A percentile compares a stretch with the other conserved stretches of the same genome.
phyloP scores from a whole-genome alignment of 2,329 filamentous ascomycete species.

The Fusarium sp. region DNA sequence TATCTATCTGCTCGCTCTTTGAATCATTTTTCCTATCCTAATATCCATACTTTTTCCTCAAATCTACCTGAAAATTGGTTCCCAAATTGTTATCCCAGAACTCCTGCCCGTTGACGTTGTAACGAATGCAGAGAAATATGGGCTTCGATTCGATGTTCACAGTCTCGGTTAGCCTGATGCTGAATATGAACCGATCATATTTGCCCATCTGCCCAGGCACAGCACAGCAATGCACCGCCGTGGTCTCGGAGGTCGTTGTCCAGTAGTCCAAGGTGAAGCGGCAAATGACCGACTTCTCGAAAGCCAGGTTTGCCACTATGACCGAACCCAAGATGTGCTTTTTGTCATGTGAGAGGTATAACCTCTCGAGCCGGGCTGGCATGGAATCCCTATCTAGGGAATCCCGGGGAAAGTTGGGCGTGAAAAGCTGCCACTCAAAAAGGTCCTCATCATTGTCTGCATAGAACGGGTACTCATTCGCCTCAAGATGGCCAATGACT shows the following conservation, averaged over 20 bases:
- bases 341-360: not conserved
- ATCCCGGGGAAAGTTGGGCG: not conserved
- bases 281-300: not conserved
- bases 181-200: conserved; percentile 1
- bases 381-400: not conserved
- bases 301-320: not conserved
- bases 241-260: not conserved
- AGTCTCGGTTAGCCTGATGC: not conserved
- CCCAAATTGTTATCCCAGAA: conserved; percentile 3
- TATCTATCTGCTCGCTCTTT: not conserved
- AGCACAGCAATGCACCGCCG: not conserved
- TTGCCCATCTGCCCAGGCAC: not conserved
- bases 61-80: not conserved
- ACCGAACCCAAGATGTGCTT: not conserved
- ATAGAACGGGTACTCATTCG: not conserved
- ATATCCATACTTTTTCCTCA: not conserved
- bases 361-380: not conserved
- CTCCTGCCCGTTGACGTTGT: not conserved
- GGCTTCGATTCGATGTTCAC: not conserved
- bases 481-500: not conserved
- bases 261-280: not conserved
- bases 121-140: not conserved
- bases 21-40: not conserved
- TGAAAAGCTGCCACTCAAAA: not conserved
- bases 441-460: not conserved